Evolutionary conservation across 208 protist species (phyloP), one percentile per base, ranked within the genome.

Genomic region (Lotmaria passim): DNA sequence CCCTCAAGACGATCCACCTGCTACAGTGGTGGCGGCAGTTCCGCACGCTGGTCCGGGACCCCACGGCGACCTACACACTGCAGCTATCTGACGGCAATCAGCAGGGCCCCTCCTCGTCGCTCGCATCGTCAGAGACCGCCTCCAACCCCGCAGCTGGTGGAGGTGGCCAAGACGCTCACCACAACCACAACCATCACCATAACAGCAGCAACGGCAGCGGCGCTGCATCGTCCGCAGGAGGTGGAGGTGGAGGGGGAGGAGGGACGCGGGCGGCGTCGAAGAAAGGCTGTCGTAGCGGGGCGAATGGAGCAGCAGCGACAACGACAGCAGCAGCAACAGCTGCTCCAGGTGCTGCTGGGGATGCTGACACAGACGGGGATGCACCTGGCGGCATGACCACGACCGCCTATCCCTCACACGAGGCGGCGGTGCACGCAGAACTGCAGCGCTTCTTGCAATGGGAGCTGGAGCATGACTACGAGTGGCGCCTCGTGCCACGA

Each of bases 1-100:
- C 85, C 0, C 72, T 73, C 30, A 93, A 96, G 66, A 78, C 81
- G 24, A 52, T 79, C 10, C 88, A 96, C 73, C 47, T 96, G 34
- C 74, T 93, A 30, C 61, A 73, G 55, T 93, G 78, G 58, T 78
- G 57, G 58, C 48, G 34, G 52, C 64, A 62, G 33, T 83, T 71
- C 50, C 59, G 70, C 0, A 63, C 47, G 4, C 59, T 85, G 23
- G 72, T 87, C 28, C 51, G 62, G n/a, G 57, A 26, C 21, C 23
- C 21, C 8, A 12, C 33, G 3, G 36, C 57, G 31, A 39, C 56
- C 24, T n/a, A 39, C n/a, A 3, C 56, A 0, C 39, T 77, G 44
- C 57, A 50, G 39, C 57, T 77, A 17, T 77, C 57, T 30, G 71
- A 77, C 26, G 71, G 71, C 15, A 77, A 67, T 47, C 73, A 59